Evolutionary conservation across 768 basidiomycete genomes (phyloP).

Genomic region (Pulveroboletus ravenelii): DNA sequence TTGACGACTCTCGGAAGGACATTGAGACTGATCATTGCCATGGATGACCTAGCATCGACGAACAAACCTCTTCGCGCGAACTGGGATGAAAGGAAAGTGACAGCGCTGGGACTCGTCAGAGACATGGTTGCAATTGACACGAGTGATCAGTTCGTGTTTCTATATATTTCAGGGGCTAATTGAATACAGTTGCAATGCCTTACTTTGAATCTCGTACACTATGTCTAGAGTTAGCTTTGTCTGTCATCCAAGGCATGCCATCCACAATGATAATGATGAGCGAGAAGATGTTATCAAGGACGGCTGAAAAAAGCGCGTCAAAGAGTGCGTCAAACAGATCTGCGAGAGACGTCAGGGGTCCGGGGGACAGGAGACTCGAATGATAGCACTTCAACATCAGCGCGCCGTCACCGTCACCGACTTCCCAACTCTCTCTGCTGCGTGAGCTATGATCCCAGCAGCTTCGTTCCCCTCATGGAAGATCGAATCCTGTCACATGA

Average conservation of each 20-base stretch:
- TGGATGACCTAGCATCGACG: slow-evolving; percentile 65
- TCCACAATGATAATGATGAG: slow-evolving; percentile 58
- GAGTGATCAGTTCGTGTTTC: slow-evolving; percentile 26
- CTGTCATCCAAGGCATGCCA: slow-evolving; percentile 65
- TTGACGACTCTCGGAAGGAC: slow-evolving; percentile 67
- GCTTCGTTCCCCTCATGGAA: slow-evolving; percentile 32
- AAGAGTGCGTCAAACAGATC: too few relatives aligned
- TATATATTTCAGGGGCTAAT: neutral
- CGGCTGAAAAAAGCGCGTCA: too few relatives aligned
- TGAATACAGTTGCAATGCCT: slow-evolving; percentile 10
- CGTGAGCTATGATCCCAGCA: slow-evolving; percentile 41
- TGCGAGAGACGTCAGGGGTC: too few relatives aligned
- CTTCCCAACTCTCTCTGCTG: slow-evolving; percentile 40
- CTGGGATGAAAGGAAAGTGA: slow-evolving; percentile 58
- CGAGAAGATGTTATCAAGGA: slow-evolving; percentile 55
- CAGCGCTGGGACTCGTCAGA: slow-evolving; percentile 54
- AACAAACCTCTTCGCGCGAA: slow-evolving; percentile 69
- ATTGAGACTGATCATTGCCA: slow-evolving; percentile 55
- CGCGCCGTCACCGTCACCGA: slow-evolving; percentile 43
- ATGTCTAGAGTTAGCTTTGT: slow-evolving; percentile 64
- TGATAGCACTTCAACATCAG: neutral
- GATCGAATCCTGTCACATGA: too few relatives aligned
- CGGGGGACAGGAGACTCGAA: too few relatives aligned
- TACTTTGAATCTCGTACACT: slow-evolving; percentile 56
- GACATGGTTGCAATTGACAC: slow-evolving; percentile 51